Evolutionary conservation across 371 early-diverging fungal genomes (phyloP), one percentile per base, ranked within the genome.

Genomic region (Fennellomyces sp.): DNA sequence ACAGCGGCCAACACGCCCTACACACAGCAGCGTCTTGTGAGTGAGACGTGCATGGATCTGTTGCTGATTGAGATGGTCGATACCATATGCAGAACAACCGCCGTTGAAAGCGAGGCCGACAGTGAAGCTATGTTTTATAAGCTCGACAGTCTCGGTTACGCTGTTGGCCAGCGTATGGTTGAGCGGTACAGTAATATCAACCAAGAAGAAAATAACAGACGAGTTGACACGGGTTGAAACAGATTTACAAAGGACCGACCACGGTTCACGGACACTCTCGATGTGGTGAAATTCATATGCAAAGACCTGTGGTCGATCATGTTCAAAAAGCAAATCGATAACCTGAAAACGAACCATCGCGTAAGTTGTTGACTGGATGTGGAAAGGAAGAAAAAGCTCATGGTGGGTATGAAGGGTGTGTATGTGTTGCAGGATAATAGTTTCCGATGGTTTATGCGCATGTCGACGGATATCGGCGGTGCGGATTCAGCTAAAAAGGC

Each of bases 351-450:
- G 12, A 98, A 98, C 72, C 97, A 97, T 72, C 73, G 95, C 61
- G 94, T 94, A 75, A 63, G 81, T 26, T 11, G 21, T 28, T 33
- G 35, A 33, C 8, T 39, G 39, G 17, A 17, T 6, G 39, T 39
- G 15, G 4, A 39, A 39, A 39, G 30, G 29, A 27, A 25, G 19
- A 15, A 5, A 48, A 27, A 2, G 25, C 4, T 27, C 6, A 29
- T 23, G 50, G n/a, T 68, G n/a, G n/a, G n/a, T n/a, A n/a, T n/a
- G n/a, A n/a, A 94, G 88, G 98, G 98, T n/a, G 93, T 96, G 0
- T 98, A 95, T 71, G 97, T 97, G 28, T 81, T 97, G n/a, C 94
- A 96, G 61, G 98, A 98, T 80, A 96, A 94, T 79, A 89, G 88
- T 66, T 98, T 98, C 66, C 83, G 91, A 48, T 97, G 97, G 97